Percentiles rank a stretch among this genome's conserved stretches.
These are phyloP conservation scores for Neurospora cerealis DNA, from an alignment of 495 filamentous ascomycete species.

Conservation along the genomic window DNA sequence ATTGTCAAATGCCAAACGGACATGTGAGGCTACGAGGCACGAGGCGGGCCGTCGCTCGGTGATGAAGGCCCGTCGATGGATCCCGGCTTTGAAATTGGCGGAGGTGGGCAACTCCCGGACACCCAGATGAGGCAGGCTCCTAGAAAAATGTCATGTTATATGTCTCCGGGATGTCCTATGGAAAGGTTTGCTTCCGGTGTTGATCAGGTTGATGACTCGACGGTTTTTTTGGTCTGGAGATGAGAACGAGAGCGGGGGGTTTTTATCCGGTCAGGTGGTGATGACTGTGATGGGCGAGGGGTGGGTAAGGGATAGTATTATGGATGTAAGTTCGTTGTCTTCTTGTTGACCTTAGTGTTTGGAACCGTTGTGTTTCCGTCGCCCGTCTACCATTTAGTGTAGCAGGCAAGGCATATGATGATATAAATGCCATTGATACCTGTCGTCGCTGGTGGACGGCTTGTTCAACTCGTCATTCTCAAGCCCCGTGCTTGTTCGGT, in stretches of 20 bases:
- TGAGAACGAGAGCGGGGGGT: too few species aligned
- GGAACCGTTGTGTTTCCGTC: too few species aligned
- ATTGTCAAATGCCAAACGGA: background rate
- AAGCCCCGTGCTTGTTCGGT: background rate
- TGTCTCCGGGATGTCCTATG: background rate
- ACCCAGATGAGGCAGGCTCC: background rate
- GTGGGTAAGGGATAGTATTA: background rate
- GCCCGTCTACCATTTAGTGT: too few species aligned
- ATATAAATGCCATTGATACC: background rate
- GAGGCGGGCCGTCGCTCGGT: background rate
- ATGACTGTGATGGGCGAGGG: background rate
- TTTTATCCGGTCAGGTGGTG: background rate
- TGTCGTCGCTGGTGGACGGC: too few species aligned
- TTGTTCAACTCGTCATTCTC: background rate
- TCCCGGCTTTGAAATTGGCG: background rate
- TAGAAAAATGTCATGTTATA: background rate
- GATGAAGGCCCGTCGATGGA: background rate
- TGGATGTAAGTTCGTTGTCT: too few species aligned
- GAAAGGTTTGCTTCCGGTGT: background rate
- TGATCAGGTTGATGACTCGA: background rate
- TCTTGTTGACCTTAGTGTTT: too few species aligned
- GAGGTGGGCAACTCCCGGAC: background rate
- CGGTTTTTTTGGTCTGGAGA: background rate
- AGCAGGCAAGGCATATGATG: too few species aligned
- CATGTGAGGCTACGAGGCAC: background rate